These are phyloP conservation scores for Protomyces arabidopsidicola DNA, from an alignment of 1,139 yeast species.

Conservation along the genomic window DNA sequence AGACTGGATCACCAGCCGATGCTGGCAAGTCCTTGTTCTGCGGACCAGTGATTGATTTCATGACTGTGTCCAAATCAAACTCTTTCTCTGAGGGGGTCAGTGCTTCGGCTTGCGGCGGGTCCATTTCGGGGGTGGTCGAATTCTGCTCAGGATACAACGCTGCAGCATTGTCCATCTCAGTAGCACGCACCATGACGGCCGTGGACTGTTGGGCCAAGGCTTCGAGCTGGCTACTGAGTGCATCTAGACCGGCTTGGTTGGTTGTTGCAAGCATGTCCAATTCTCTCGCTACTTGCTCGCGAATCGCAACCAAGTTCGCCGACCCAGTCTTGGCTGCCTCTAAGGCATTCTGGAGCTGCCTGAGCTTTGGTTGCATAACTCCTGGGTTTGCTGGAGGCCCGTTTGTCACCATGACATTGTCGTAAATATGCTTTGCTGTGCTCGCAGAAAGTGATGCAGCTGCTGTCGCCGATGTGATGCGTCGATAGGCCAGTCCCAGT, in stretches of 20 bases:
- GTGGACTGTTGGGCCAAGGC: background rate
- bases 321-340: background rate
- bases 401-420: background rate
- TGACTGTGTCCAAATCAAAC: background rate
- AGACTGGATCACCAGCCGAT: background rate
- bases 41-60: background rate
- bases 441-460: background rate
- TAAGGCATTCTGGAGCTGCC: background rate
- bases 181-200: background rate
- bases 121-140: slow-evolving; percentile 23
- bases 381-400: background rate
- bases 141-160: background rate
- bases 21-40: background rate
- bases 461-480: background rate
- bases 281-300: background rate
- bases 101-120: slow-evolving; percentile 21
- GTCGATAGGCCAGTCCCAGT: background rate
- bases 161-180: background rate
- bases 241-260: background rate
- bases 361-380: background rate
- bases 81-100: background rate
- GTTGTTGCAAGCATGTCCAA: background rate
- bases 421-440: background rate
- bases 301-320: background rate
- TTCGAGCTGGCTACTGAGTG: background rate